Evolutionary conservation across 2,329 filamentous ascomycete genomes (phyloP).

Genomic region (Chaetomium globosum): DNA sequence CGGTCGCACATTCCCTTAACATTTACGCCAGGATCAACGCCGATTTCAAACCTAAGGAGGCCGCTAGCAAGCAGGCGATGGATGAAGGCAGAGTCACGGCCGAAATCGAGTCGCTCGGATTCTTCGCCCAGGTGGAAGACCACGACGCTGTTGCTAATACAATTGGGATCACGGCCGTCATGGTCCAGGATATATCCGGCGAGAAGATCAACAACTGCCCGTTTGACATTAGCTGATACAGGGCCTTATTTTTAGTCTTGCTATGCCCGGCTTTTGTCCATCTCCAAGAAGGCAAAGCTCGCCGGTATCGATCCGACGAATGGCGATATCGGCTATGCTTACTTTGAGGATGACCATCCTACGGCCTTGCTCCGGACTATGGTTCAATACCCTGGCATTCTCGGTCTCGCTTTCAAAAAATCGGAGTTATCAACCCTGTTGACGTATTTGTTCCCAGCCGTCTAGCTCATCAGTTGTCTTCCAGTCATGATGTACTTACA

Average conservation of each 20-base stretch:
- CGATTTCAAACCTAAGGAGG: conserved; percentile 64
- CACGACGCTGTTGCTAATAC: conserved; percentile 65
- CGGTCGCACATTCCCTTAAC: conserved; percentile 72
- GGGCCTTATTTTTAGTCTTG: conserved; percentile 74
- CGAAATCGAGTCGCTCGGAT: conserved; percentile 48
- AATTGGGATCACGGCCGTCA: conserved; percentile 68
- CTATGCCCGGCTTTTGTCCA: conserved; percentile 43
- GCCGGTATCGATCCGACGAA: not conserved
- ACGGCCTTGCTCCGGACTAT: conserved; percentile 2
- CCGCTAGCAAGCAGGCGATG: conserved; percentile 56
- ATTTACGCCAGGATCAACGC: conserved; percentile 71
- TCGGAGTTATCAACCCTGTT: conserved; percentile 50
- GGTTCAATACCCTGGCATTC: not conserved
- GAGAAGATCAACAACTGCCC: conserved; percentile 57
- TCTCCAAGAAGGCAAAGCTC: not conserved
- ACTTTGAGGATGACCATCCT: not conserved
- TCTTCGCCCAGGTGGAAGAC: conserved; percentile 61
- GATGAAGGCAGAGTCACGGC: conserved; percentile 50
- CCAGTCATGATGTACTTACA: conserved; percentile 66
- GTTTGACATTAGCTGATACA: conserved; percentile 71
- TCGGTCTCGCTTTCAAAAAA: not conserved
- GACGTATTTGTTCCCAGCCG: conserved; percentile 68
- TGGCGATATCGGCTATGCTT: not conserved
- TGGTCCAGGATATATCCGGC: conserved; percentile 74
- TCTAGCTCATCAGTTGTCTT: conserved; percentile 64